phyloP scores from a whole-genome alignment of 345 rosid species.

The Geranium brycei region DNA sequence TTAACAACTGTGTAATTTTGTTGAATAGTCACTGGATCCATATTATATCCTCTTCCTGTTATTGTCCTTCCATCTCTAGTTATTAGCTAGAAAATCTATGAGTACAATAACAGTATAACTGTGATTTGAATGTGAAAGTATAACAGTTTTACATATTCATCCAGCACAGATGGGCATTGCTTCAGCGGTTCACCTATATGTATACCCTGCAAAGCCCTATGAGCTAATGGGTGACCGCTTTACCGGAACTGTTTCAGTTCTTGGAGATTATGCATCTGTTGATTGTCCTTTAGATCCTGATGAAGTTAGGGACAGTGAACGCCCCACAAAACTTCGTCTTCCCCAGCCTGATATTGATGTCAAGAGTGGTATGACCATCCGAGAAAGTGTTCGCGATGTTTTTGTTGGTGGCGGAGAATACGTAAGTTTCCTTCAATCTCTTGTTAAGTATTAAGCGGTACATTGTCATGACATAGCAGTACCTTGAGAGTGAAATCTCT shows the following conservation, averaged over 20 bases:
- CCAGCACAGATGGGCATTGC: constrained; percentile 98
- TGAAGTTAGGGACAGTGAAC: constrained; percentile 91
- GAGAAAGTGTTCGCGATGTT: constrained; percentile 82
- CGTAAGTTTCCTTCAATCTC: constrained; percentile 39
- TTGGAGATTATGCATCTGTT: constrained; percentile 89
- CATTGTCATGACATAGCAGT: background rate
- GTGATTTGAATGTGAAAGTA: constrained; percentile 14
- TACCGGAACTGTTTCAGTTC: constrained; percentile 69
- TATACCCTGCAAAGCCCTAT: constrained; percentile 86
- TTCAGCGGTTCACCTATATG: constrained; percentile 85
- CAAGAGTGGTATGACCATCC: constrained; percentile 79
- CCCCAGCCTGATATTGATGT: constrained; percentile 66
- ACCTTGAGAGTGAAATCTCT: background rate
- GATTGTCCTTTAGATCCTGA: constrained; percentile 95
- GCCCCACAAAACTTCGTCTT: constrained; percentile 86
- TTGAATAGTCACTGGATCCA: too few relatives aligned
- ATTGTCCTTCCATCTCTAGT: background rate
- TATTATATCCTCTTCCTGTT: too few relatives aligned
- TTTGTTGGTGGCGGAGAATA: constrained; percentile 86
- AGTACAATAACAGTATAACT: background rate
- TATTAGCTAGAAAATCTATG: background rate
- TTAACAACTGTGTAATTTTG: background rate
- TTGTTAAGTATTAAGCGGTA: background rate
- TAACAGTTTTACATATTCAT: constrained; percentile 34
- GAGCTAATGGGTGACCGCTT: constrained; percentile 79